A percentile compares a stretch with the other conserved stretches of the same genome.
Conservation (phyloP, 1,284 basidiomycete species). For the Mycena citricolor region DNA sequence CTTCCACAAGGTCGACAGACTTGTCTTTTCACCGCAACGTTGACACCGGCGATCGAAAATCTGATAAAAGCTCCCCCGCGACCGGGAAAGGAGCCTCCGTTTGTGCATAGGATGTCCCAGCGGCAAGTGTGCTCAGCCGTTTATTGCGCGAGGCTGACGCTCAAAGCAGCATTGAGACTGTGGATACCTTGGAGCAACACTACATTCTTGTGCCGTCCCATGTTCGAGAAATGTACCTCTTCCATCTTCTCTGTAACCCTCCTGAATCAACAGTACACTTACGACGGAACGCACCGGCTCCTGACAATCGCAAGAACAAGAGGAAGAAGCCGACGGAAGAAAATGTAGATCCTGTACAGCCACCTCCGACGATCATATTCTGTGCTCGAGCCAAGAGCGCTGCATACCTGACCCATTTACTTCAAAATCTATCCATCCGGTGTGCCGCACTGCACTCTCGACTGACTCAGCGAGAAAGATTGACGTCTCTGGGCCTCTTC, state of each 20-base stretch:
- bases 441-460: conserved; percentile 92
- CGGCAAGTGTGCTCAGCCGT: conserved; percentile 47
- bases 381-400: conserved; percentile 86
- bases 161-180: conserved; percentile 74
- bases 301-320: conserved; percentile 37
- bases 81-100: conserved; percentile 83
- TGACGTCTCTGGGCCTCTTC: conserved; percentile 86
- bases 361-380: conserved; percentile 95
- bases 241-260: conserved; percentile 86
- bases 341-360: conserved; percentile 60
- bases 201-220: conserved; percentile 96
- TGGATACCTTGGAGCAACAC: conserved; percentile 81
- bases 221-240: conserved; percentile 91
- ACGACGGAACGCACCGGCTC: conserved; percentile 60
- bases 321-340: conserved; percentile 42
- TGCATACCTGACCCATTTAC: conserved; percentile 82
- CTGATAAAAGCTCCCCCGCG: conserved; percentile 75
- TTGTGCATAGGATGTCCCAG: conserved; percentile 82
- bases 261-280: conserved; percentile 74
- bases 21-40: conserved; percentile 94
- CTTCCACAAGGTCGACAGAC: conserved; percentile 91
- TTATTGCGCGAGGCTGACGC: conserved; percentile 4
- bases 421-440: conserved; percentile 80
- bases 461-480: conserved; percentile 86
- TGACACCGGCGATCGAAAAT: conserved; percentile 85